Conservation (phyloP, 1,284 basidiomycete genomes). For the Microbotryomycetes sp. region DNA sequence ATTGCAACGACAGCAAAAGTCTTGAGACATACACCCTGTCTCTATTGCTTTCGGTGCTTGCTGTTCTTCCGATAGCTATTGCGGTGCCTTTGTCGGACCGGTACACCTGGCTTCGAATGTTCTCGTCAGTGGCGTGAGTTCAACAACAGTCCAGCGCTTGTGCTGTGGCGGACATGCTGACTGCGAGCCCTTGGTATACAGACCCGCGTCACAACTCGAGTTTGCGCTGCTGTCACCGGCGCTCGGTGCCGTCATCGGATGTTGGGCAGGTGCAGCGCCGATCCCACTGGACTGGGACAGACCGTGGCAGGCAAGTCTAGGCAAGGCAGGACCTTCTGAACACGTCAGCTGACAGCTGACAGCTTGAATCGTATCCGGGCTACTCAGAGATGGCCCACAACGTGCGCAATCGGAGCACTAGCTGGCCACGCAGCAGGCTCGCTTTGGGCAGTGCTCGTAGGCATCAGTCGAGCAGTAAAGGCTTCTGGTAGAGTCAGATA, state of each 20-base stretch:
- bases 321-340: no score
- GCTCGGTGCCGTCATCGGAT: conserved; percentile 62
- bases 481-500: background rate
- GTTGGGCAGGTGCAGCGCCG: conserved; percentile 71
- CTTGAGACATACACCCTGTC: conserved; percentile 58
- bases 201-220: conserved; percentile 62
- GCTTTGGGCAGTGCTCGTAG: conserved; percentile 10
- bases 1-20: conserved; percentile 47
- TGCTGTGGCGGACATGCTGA: background rate
- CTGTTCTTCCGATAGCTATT: conserved; percentile 60
- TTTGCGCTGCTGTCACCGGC: conserved; percentile 70
- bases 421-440: conserved; percentile 26
- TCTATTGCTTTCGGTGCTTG: conserved; percentile 60
- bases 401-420: conserved; percentile 30
- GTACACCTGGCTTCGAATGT: conserved; percentile 61
- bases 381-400: conserved; percentile 33
- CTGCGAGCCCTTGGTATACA: conserved; percentile 38
- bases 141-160: background rate
- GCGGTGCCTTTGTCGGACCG: conserved; percentile 41
- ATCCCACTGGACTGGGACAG: conserved; percentile 91
- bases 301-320: conserved; percentile 74
- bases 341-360: no score
- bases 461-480: conserved; percentile 1
- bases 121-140: conserved; percentile 69
- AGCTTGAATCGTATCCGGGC: background rate